These are phyloP conservation scores for Fusarium gaditjirri DNA, from an alignment of 2,329 filamentous ascomycete species.

Conservation along the genomic window DNA sequence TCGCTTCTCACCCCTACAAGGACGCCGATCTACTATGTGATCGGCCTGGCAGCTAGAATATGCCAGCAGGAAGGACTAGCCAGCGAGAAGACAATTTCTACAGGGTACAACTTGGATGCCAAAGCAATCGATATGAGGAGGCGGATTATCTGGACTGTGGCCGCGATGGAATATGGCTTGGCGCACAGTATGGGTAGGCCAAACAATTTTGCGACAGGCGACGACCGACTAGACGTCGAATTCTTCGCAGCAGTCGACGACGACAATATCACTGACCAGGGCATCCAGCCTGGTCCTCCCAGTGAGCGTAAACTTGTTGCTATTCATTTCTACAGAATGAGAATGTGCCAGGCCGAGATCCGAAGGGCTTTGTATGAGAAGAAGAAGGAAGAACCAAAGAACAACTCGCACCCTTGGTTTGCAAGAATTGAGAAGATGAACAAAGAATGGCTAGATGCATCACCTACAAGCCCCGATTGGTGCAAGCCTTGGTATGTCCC, in stretches of 20 bases:
- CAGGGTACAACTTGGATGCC: conserved; percentile 71
- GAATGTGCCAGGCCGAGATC: conserved; percentile 87
- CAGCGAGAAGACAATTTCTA: conserved; percentile 86
- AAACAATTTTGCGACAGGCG: conserved; percentile 82
- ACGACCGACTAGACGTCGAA: conserved; percentile 84
- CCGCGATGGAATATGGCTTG: conserved; percentile 88
- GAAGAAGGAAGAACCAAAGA: conserved; percentile 78
- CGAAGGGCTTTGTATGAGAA: conserved; percentile 86
- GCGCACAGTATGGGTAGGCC: conserved; percentile 90
- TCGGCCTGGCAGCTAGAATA: conserved; percentile 87
- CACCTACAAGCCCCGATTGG: conserved; percentile 76
- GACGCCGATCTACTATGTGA: conserved; percentile 92
- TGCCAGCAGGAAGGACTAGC: conserved; percentile 89
- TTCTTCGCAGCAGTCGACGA: conserved; percentile 89
- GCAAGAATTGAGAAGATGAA: conserved; percentile 80
- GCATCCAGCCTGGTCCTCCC: conserved; percentile 76
- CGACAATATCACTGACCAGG: conserved; percentile 80
- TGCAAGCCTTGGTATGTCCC: conserved; percentile 79
- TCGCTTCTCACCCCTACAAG: conserved; percentile 91
- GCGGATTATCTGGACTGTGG: conserved; percentile 86
- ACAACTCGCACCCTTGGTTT: conserved; percentile 91
- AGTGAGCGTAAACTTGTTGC: conserved; percentile 88
- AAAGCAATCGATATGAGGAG: conserved; percentile 90
- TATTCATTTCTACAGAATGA: conserved; percentile 95
- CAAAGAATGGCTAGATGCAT: conserved; percentile 79